Evolutionary conservation across 768 basidiomycete genomes (phyloP), one percentile per base, ranked within the genome.

Genomic region (Kwoniella botswanensis): DNA sequence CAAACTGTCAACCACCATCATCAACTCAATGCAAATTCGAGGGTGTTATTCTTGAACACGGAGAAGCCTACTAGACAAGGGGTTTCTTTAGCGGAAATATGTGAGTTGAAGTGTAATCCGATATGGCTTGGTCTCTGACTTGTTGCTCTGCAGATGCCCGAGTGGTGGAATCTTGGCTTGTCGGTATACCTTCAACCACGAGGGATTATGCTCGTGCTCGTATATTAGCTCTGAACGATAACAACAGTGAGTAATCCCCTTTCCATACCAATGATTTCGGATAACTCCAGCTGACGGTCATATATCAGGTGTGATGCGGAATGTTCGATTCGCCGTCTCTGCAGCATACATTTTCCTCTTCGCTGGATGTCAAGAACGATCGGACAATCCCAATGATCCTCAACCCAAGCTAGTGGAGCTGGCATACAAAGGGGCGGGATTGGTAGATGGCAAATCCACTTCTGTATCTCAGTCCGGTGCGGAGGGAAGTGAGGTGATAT

Each of bases 261-360:
- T 3, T 46, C 35, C 24, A 50, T 9, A 6, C 21, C 50, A 15
- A 42, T 35, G 35, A 35, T 35, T 29, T 35, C 35, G 35, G 35
- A 35, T 35, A 35, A 7, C 1, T 4, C n/a, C 54, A 24, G 42
- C 63, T 52, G 50, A 53, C 13, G 12, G 44, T 2, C 42, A 26
- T 57, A 4, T 21, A 35, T 46, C 63, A 74, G 73, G 68, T 52
- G 72, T 71, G 15, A 74, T 74, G 72, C 64, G 72, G 2, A 64
- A 72, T n/a, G 73, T 68, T 13, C 43, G 73, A 26, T 74, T 68
- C 42, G 73, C 73, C 11, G 70, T 75, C 7, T 53, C 68, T 1
- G 58, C 69, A n/a, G 74, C 71, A 5, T 73, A 75, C 46, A 75
- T 72, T 11, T 72, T 72, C 65, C 73, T 74, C n/a, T 70, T 71